Base-by-base conservation (phyloP, 495 filamentous ascomycete genomes). In the Elaphomyces granulatus region DNA sequence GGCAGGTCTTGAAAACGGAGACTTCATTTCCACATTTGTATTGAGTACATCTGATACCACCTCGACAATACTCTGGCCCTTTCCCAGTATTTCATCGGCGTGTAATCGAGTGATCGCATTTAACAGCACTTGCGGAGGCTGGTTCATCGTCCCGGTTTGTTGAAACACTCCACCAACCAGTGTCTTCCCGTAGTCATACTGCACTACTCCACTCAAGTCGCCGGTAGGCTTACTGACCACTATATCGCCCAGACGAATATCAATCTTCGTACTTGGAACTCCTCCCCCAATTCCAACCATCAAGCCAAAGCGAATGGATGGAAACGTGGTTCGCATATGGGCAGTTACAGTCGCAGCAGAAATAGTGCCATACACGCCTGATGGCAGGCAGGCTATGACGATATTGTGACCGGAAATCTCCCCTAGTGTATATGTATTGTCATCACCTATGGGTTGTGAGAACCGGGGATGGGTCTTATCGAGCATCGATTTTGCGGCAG, bases 181-280 rank as follows among this genome's bases (percentile, higher is more conserved):
- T 2, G 41, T 43, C 32, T 59, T 63, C 12, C 56, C 63, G 23
- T 55, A 42, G 21, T 50, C 48, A 20, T 41, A 48, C 21, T 48
- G 45, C 9, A 51, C 31, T 2, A 45, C 42, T 1, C 46, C 42
- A 4, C 48, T 46, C 34, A 52, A 43, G 8, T 23, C 26, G 16
- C 42, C 42, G 17, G 16, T 34, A 3, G 53, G 56, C 33, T 59
- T 47, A 43, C 56, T 59, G 4, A 59, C 56, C 14, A 59, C 56
- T 9, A 59, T 48, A 53, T 61, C 47, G 0, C 58, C 58, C 10
- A 59, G 52, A 9, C 47, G 52, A 32, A 59, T 54, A 14, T 52
- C 47, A 4, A 38, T 48, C 20, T 39, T 48, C n/a, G 35, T 35
- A n/a, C n/a, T n/a, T 3, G 58, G 56, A 4, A 56, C 49, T 8